These are phyloP conservation scores for Myrica gale DNA, from an alignment of 306 rosid species.

Conservation along the genomic window DNA sequence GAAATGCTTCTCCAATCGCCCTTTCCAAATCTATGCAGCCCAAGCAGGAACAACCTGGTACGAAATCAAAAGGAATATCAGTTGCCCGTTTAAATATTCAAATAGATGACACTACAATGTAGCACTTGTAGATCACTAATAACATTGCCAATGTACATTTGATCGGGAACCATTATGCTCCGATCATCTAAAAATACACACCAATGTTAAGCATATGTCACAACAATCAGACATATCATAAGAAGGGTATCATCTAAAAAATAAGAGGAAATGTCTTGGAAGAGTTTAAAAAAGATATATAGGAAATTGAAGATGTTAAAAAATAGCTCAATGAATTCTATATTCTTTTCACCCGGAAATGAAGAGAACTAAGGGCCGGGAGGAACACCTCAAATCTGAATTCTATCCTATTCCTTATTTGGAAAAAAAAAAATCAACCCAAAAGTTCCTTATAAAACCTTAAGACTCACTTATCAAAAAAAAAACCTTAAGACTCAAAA, in stretches of 20 bases:
- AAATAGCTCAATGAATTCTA: not conserved
- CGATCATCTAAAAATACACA: no score
- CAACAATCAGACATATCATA: no score
- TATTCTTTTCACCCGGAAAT: not conserved
- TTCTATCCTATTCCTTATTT: not conserved
- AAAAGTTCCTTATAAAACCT: no score
- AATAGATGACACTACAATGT: not conserved
- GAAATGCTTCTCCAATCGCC: slow-evolving; percentile 99
- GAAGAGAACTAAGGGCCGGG: not conserved
- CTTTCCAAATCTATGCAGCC: slow-evolving; percentile 65
- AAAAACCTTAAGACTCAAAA: no score
- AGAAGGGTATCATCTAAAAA: not conserved
- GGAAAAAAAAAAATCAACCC: not conserved
- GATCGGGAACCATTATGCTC: not conserved
- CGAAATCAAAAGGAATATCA: not conserved
- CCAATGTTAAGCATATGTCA: no score
- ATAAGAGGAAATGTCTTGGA: not conserved
- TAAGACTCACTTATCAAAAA: no score
- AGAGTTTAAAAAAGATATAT: not conserved
- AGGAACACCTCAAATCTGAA: not conserved
- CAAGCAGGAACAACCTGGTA: slow-evolving; percentile 66
- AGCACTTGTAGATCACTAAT: not conserved
- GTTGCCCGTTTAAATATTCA: not conserved
- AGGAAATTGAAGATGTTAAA: not conserved
- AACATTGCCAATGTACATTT: not conserved